Evolutionary conservation across 768 basidiomycete genomes (phyloP).

Genomic region (Pulveroboletus frians): DNA sequence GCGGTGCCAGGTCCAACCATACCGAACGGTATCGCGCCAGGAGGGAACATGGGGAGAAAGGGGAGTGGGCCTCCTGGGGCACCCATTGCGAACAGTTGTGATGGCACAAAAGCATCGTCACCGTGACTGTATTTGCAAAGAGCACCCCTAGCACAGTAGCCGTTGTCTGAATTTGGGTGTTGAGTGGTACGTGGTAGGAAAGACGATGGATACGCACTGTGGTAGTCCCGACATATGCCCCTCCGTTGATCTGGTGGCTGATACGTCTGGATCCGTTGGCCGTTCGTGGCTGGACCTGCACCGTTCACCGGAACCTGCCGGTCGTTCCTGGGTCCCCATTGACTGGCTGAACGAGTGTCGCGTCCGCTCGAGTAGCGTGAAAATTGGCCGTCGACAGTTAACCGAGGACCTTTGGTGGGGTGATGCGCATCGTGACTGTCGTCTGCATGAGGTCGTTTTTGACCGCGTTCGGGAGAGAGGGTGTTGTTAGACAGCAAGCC

Average conservation of each 20-base stretch:
- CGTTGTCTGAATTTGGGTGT: constrained; percentile 56
- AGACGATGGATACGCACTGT: constrained; percentile 55
- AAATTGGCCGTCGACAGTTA: constrained; percentile 61
- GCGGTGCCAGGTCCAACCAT: constrained; percentile 43
- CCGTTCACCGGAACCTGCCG: constrained; percentile 25
- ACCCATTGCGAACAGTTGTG: constrained; percentile 58
- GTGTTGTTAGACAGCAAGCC: constrained; percentile 46
- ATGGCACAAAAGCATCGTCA: constrained; percentile 77
- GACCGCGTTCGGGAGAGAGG: constrained; percentile 46
- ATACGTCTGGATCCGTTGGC: constrained; percentile 54
- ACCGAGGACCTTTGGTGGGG: constrained; percentile 67
- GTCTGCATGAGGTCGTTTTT: constrained; percentile 61
- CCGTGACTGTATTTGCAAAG: constrained; percentile 92
- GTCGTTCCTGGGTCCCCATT: constrained; percentile 38
- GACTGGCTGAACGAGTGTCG: constrained; percentile 36
- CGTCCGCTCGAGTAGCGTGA: constrained; percentile 52
- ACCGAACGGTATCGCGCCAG: constrained; percentile 50
- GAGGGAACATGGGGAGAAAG: constrained; percentile 67
- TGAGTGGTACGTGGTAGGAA: constrained; percentile 5
- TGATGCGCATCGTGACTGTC: constrained; percentile 57
- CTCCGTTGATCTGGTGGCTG: constrained; percentile 68
- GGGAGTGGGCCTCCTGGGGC: constrained; percentile 43
- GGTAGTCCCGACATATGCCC: constrained; percentile 86
- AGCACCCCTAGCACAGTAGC: constrained; percentile 85
- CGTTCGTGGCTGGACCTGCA: constrained; percentile 29